Percentiles rank a stretch among this genome's conserved stretches.
These are phyloP conservation scores for Stephania yunnanensis DNA, from an alignment of 164 flowering plant genomes.

Conservation along the genomic window DNA sequence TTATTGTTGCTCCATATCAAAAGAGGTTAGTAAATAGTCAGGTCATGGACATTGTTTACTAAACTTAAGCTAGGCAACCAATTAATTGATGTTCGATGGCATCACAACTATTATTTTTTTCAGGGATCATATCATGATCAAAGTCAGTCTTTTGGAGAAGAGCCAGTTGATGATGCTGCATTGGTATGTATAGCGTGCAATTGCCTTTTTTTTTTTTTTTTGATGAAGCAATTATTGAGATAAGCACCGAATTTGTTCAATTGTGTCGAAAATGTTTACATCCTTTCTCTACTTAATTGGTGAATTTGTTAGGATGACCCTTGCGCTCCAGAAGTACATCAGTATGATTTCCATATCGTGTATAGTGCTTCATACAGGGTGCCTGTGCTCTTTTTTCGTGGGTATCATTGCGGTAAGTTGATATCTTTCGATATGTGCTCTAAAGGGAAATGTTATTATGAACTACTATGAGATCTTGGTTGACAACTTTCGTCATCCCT, in stretches of 20 bases:
- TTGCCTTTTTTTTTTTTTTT: background rate
- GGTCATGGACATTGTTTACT: background rate
- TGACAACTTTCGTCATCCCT: background rate
- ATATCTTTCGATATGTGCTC: background rate
- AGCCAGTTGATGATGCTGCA: slow-evolving; percentile 39
- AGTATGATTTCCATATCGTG: slow-evolving; percentile 73
- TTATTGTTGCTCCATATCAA: slow-evolving; percentile 13
- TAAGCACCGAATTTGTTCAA: background rate
- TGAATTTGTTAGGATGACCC: slow-evolving; percentile 36
- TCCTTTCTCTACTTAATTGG: slow-evolving; percentile 11
- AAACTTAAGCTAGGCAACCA: background rate
- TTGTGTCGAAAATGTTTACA: background rate
- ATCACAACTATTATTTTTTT: slow-evolving; percentile 7
- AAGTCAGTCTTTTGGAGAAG: slow-evolving; percentile 26
- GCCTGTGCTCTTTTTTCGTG: slow-evolving; percentile 81
- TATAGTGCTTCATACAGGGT: slow-evolving; percentile 68
- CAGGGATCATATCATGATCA: slow-evolving; percentile 30
- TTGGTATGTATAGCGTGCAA: slow-evolving; percentile 27
- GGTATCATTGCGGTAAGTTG: slow-evolving; percentile 49
- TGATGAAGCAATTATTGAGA: background rate
- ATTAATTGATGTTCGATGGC: background rate
- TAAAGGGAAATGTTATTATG: background rate
- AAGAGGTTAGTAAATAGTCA: slow-evolving; percentile 26
- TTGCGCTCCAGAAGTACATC: slow-evolving; percentile 30
- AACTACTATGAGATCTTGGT: background rate